These are phyloP conservation scores for Pharnaceum exiguum DNA, from an alignment of 148 eudicot species.

Conservation along the genomic window DNA sequence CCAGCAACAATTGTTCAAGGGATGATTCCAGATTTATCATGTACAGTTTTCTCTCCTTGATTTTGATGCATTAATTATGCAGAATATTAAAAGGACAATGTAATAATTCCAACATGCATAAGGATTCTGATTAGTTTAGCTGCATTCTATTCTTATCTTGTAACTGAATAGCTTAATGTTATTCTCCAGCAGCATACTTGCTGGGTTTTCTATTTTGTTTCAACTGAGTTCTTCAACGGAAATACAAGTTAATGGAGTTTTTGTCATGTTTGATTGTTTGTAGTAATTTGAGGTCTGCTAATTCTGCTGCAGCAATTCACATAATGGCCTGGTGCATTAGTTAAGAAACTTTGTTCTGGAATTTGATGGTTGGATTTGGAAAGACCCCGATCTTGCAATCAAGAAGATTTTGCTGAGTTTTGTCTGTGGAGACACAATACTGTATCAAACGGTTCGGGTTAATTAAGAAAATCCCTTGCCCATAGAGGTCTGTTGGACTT, in stretches of 20 bases:
- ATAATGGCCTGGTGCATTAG: conserved; percentile 34
- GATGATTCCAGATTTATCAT: no score
- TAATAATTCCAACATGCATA: no score
- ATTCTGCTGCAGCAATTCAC: conserved; percentile 35
- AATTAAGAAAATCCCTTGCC: conserved; percentile 7
- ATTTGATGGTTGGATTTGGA: conserved; percentile 67
- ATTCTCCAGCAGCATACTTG: no score
- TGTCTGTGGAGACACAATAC: conserved; percentile 34
- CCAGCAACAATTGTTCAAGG: no score
- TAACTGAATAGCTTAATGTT: no score
- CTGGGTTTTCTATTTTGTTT: no score
- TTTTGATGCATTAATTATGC: no score
- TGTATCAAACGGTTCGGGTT: conserved; percentile 50
- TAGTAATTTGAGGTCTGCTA: not conserved
- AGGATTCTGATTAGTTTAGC: no score
- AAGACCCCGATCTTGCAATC: conserved; percentile 62
- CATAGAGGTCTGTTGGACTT: not conserved
- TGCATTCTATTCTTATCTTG: no score
- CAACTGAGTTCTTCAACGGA: no score
- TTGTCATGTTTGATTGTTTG: not conserved
- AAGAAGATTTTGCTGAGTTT: conserved; percentile 46
- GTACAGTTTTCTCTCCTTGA: no score
- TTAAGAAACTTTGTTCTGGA: conserved; percentile 56
- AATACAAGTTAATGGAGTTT: not conserved
- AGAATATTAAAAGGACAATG: no score